Conservation (phyloP, 768 basidiomycete species). For the Gautieria morchelliformis region DNA sequence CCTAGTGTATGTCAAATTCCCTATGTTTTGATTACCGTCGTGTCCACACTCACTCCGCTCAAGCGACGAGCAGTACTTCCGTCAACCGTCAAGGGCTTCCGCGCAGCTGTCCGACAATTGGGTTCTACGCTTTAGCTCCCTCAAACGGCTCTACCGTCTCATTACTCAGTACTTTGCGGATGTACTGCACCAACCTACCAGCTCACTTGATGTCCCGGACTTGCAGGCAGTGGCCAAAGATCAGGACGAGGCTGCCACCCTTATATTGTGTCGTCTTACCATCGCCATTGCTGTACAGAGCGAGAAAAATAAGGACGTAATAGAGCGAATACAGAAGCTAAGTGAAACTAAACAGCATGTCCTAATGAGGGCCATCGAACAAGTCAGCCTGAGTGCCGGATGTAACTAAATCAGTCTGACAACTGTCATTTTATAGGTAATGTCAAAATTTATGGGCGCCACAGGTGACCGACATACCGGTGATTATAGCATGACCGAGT, state of each 20-base stretch:
- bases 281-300: slow-evolving; percentile 86
- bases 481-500: slow-evolving; percentile 74
- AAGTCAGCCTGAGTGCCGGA: slow-evolving; percentile 36
- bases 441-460: slow-evolving; percentile 60
- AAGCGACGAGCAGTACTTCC: slow-evolving; percentile 78
- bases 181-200: slow-evolving; percentile 70
- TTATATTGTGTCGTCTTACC: slow-evolving; percentile 70
- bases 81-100: slow-evolving; percentile 45
- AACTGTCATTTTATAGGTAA: slow-evolving; percentile 39
- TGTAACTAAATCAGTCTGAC: too few relatives aligned
- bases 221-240: slow-evolving; percentile 85
- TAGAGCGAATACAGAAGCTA: slow-evolving; percentile 78
- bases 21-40: not conserved
- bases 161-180: slow-evolving; percentile 85
- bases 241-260: slow-evolving; percentile 49
- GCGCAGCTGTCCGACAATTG: slow-evolving; percentile 73
- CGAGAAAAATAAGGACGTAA: slow-evolving; percentile 79
- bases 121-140: slow-evolving; percentile 74
- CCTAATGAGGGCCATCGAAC: slow-evolving; percentile 90
- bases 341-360: slow-evolving; percentile 78
- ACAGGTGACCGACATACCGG: slow-evolving; percentile 27
- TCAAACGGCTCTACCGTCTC: slow-evolving; percentile 79
- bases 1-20: slow-evolving; percentile 47
- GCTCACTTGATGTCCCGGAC: slow-evolving; percentile 76
- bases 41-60: not conserved